phyloP scores from a whole-genome alignment of 1,139 yeast species.

The Sugiyamaella novakii region DNA sequence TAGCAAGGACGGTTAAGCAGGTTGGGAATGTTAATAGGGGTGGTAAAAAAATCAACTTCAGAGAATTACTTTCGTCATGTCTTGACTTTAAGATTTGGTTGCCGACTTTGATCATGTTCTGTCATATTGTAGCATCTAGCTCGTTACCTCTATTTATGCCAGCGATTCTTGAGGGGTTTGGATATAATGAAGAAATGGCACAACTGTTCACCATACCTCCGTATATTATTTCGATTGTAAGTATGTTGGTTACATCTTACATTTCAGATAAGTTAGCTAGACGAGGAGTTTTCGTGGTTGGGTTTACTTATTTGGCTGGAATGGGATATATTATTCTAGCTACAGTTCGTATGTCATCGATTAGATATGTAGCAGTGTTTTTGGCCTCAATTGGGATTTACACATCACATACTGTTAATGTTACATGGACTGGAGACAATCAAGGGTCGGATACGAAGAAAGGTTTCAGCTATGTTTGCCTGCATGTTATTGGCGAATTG shows the following conservation, averaged over 20 bases:
- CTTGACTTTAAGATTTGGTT: constrained; percentile 31
- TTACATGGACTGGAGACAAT: constrained; percentile 40
- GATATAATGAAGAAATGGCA: constrained; percentile 32
- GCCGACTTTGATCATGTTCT: constrained; percentile 33
- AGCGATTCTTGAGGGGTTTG: constrained; percentile 35
- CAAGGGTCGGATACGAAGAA: constrained; percentile 38
- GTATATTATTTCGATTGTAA: constrained; percentile 30
- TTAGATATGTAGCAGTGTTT: constrained; percentile 37
- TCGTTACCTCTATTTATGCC: constrained; percentile 37
- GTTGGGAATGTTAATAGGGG: constrained; percentile 25
- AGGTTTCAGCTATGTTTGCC: constrained; percentile 35
- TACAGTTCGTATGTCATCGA: constrained; percentile 27
- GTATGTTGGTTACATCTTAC: constrained; percentile 26
- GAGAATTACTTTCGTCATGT: constrained; percentile 27
- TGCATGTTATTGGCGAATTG: constrained; percentile 38
- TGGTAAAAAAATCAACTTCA: constrained; percentile 23
- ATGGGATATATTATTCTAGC: constrained; percentile 38
- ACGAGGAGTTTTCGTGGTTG: constrained; percentile 34
- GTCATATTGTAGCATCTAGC: constrained; percentile 35
- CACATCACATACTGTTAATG: constrained; percentile 34
- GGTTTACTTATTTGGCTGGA: constrained; percentile 30
- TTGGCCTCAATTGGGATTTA: constrained; percentile 38
- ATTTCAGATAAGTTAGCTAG: constrained; percentile 31
- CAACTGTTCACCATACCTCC: constrained; percentile 38
- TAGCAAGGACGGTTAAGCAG: constrained; percentile 31